These are phyloP conservation scores for Nannochloropsis limnetica DNA, from an alignment of 352 stramenopile genomes.

Conservation along the genomic window DNA sequence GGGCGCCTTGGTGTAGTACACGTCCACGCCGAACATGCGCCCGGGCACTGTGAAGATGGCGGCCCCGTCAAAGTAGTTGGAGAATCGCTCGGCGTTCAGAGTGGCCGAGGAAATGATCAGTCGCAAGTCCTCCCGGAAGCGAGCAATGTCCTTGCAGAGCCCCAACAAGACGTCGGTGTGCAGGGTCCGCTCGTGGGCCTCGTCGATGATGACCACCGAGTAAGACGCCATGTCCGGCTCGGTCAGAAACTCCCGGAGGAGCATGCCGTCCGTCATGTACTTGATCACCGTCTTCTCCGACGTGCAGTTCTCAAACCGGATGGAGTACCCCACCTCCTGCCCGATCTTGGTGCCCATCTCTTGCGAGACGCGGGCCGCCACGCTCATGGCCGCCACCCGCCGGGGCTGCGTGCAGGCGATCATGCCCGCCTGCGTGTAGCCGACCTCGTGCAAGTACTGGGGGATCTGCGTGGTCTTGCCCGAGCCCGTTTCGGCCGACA, in stretches of 20 bases:
- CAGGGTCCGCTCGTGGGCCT: constrained; percentile 96
- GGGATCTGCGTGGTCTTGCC: constrained; percentile 99
- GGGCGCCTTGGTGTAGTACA: constrained; percentile 94
- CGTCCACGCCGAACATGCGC: constrained; percentile 85
- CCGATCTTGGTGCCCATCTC: constrained; percentile 96
- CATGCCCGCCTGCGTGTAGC: constrained; percentile 88
- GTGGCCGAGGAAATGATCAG: constrained; percentile 55
- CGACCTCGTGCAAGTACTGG: constrained; percentile 91
- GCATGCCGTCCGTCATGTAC: constrained; percentile 99
- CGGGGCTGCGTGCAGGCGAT: constrained; percentile 87
- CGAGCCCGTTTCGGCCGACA: constrained; percentile 79
- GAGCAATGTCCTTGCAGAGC: constrained; percentile 94
- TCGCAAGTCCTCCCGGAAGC: constrained; percentile 83
- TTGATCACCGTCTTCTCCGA: constrained; percentile 84
- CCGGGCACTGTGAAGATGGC: constrained; percentile 98
- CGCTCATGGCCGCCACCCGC: constrained; percentile 96
- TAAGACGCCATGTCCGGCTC: constrained; percentile 91
- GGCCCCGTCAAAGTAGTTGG: constrained; percentile 95
- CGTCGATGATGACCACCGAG: constrained; percentile 96
- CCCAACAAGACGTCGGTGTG: constrained; percentile 98
- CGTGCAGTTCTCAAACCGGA: constrained; percentile 99
- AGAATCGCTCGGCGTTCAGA: constrained; percentile 94
- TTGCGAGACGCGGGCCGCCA: constrained; percentile 93
- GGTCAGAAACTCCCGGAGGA: constrained; percentile 95
- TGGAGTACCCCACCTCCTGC: constrained; percentile 94